phyloP scores from a whole-genome alignment of 345 rosid genomes.

The Psidium guajava region DNA sequence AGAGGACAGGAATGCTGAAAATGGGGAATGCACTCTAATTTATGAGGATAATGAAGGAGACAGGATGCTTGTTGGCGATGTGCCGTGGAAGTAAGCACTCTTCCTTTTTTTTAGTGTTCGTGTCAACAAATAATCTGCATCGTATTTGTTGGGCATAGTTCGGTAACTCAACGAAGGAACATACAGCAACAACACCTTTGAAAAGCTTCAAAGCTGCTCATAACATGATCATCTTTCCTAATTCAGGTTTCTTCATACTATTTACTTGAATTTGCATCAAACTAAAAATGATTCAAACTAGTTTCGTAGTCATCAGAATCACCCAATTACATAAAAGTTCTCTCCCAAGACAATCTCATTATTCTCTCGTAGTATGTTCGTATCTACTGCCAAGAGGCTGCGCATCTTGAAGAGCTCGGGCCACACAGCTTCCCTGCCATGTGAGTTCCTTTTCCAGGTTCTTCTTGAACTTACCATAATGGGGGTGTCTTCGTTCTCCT shows the following conservation, averaged over 20 bases:
- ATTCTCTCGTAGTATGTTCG: slow-evolving; percentile 29
- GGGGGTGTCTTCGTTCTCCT: background rate
- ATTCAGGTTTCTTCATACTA: background rate
- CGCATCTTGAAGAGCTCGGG: slow-evolving; percentile 27
- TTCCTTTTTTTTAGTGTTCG: background rate
- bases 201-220: background rate
- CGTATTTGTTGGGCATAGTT: background rate
- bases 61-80: slow-evolving; percentile 38
- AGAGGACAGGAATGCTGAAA: background rate
- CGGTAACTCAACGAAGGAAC: background rate
- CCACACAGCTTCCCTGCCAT: background rate
- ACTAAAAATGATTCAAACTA: background rate
- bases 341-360: background rate
- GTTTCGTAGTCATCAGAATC: background rate
- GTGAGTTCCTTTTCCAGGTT: slow-evolving; percentile 9
- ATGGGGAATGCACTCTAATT: slow-evolving; percentile 24
- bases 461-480: background rate
- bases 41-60: slow-evolving; percentile 47
- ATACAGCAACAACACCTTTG: background rate
- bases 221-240: background rate
- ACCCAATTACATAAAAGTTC: background rate
- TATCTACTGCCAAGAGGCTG: slow-evolving; percentile 33
- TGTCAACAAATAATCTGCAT: background rate
- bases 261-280: background rate
- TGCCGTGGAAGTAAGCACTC: slow-evolving; percentile 34